Evolutionary conservation across 2,329 filamentous ascomycete species (phyloP).

Genomic region (Acrocalymma vagum): DNA sequence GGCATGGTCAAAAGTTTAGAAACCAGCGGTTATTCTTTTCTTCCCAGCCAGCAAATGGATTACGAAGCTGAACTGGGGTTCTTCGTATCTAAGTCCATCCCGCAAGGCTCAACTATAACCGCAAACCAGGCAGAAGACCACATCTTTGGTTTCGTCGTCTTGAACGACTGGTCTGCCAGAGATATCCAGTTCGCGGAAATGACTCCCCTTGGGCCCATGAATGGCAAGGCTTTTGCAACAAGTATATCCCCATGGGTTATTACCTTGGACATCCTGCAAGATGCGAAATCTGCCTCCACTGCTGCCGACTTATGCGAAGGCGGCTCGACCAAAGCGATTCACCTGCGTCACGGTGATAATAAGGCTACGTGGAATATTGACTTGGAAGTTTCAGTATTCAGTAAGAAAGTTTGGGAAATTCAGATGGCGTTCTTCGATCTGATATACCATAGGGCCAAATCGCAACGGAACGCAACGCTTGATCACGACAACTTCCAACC

Average conservation of each 20-base stretch:
- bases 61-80: conserved; percentile 57
- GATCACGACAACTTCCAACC: too few relatives aligned
- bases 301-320: too few relatives aligned
- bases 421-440: too few relatives aligned
- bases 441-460: too few relatives aligned
- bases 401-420: background rate
- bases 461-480: too few relatives aligned
- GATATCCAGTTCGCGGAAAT: conserved; percentile 68
- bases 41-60: conserved; percentile 34
- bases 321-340: too few relatives aligned
- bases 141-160: conserved; percentile 65
- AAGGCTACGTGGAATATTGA: background rate
- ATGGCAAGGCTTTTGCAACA: conserved; percentile 54
- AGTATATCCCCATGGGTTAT: conserved; percentile 66
- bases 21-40: too few relatives aligned
- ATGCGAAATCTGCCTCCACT: too few relatives aligned
- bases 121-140: conserved; percentile 55
- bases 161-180: conserved; percentile 70
- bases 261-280: conserved; percentile 61
- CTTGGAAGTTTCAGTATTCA: background rate
- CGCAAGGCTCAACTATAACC: conserved; percentile 45
- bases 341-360: too few relatives aligned
- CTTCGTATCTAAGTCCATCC: conserved; percentile 48
- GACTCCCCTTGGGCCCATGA: conserved; percentile 65
- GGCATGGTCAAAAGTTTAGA: background rate